Evolutionary conservation across 768 basidiomycete genomes (phyloP).

Genomic region (Agrocybe pediades): DNA sequence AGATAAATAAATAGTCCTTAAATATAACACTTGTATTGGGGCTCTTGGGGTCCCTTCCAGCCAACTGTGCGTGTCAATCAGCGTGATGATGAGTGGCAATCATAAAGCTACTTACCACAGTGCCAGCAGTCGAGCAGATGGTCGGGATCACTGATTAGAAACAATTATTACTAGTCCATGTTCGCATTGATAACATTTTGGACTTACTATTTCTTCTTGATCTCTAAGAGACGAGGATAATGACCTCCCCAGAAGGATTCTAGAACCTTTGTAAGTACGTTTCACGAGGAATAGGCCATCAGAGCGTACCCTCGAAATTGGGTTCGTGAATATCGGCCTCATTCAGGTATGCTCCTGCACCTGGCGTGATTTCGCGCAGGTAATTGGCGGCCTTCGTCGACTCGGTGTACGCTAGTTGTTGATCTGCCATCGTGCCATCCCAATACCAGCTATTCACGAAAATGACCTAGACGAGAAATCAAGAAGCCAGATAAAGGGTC

Average conservation of each 20-base stretch:
- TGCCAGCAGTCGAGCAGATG: conserved; percentile 29
- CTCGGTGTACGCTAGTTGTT: conserved; percentile 13
- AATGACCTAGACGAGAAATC: background rate
- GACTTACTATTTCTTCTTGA: conserved; percentile 28
- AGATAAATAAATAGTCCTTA: no score
- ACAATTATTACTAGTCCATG: background rate
- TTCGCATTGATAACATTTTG: background rate
- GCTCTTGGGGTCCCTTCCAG: conserved; percentile 16
- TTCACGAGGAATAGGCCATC: background rate
- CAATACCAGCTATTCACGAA: conserved; percentile 16
- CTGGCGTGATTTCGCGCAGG: conserved; percentile 23
- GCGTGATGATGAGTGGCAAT: background rate
- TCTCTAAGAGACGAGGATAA: conserved; percentile 20
- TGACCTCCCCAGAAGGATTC: conserved; percentile 26
- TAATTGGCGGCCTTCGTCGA: conserved; percentile 18
- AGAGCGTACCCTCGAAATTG: conserved; percentile 21
- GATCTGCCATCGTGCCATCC: conserved; percentile 9
- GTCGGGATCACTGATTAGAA: conserved; percentile 20
- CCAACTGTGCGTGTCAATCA: conserved; percentile 8
- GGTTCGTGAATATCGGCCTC: conserved; percentile 29
- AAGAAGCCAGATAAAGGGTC: no score
- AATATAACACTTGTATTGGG: conserved; percentile 19
- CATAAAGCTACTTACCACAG: conserved; percentile 20
- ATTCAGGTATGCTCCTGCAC: conserved; percentile 29
- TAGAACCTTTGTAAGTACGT: conserved; percentile 1